Evolutionary conservation across 805 yeast species (phyloP).

Genomic region (baker's yeast (Saccharomyces cerevisiae)): DNA sequence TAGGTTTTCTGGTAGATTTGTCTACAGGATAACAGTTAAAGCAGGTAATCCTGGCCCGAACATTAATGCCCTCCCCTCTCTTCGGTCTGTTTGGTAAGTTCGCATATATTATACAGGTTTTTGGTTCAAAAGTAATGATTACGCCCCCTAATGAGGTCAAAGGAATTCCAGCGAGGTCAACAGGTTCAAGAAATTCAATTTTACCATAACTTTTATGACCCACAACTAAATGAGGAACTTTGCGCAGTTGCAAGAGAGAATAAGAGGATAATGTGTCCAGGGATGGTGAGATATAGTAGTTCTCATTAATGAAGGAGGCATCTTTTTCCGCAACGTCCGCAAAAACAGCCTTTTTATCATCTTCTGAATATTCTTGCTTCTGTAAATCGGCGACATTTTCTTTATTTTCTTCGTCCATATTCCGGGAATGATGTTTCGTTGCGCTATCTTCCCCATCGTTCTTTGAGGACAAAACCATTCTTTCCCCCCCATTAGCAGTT

Average conservation of each 20-base stretch:
- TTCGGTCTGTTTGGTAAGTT: slow-evolving; percentile 50
- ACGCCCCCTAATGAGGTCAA: slow-evolving; percentile 57
- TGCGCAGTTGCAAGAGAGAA: slow-evolving; percentile 54
- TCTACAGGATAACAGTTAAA: slow-evolving; percentile 73
- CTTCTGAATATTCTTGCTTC: not conserved
- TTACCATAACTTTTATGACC: slow-evolving; percentile 70
- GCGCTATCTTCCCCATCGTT: not conserved
- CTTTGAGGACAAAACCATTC: not conserved
- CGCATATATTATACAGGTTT: slow-evolving; percentile 66
- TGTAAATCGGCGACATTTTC: not conserved
- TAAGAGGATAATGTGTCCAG: slow-evolving; percentile 48
- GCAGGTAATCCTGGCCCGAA: slow-evolving; percentile 62
- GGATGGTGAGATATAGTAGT: slow-evolving; percentile 82
- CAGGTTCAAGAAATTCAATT: slow-evolving; percentile 67
- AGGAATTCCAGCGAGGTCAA: slow-evolving; percentile 65
- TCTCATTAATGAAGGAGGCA: slow-evolving; percentile 51
- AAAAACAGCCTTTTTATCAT: slow-evolving; percentile 4
- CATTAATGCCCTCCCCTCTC: slow-evolving; percentile 74
- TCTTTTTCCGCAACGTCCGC: slow-evolving; percentile 30
- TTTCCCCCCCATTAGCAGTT: slow-evolving; percentile 1
- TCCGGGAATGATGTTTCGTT: not conserved
- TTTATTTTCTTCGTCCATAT: not conserved
- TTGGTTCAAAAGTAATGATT: slow-evolving; percentile 50
- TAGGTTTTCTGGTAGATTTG: slow-evolving; percentile 59
- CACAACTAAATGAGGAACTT: slow-evolving; percentile 55